A percentile compares a stretch with the other conserved stretches of the same genome.
Evolutionary conservation across 1,284 basidiomycete genomes (phyloP).

Genomic region (Sanghuangporus sanghuang): DNA sequence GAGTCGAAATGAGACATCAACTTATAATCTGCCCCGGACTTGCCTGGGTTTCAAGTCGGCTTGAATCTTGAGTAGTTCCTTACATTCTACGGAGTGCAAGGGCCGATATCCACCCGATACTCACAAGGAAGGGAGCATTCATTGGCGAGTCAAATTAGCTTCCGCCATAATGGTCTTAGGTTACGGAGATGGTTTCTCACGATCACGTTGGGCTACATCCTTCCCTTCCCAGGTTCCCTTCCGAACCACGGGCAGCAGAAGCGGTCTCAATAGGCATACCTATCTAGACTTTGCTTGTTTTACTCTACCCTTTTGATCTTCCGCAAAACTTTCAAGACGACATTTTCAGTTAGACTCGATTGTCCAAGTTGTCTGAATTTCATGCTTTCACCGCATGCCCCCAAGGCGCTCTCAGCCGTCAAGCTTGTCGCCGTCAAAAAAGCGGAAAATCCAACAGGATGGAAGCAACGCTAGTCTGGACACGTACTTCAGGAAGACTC

Average conservation of each 20-base stretch:
- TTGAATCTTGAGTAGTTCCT: not conserved
- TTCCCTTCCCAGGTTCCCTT: not conserved
- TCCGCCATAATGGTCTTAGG: no score
- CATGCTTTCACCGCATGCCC: conserved; percentile 29
- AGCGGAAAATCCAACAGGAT: conserved; percentile 5
- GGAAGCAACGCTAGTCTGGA: conserved; percentile 11
- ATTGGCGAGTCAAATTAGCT: no score
- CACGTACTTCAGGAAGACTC: conserved; percentile 3
- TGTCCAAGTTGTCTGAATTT: not conserved
- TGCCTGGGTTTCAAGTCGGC: not conserved
- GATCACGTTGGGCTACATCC: no score
- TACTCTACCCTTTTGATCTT: not conserved
- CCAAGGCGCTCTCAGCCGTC: conserved; percentile 28
- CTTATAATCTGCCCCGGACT: not conserved
- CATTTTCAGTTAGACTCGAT: not conserved
- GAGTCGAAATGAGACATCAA: not conserved
- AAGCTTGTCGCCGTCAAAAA: conserved; percentile 21
- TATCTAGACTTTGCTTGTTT: not conserved
- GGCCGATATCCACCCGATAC: not conserved
- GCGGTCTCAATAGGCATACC: not conserved
- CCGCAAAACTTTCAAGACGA: conserved; percentile 3
- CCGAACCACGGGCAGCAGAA: not conserved
- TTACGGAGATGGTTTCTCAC: no score
- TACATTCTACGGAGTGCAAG: not conserved
- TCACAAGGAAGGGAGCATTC: not conserved